phyloP scores from a whole-genome alignment of 2,329 filamentous ascomycete genomes.

The Penicillium sumatraense region DNA sequence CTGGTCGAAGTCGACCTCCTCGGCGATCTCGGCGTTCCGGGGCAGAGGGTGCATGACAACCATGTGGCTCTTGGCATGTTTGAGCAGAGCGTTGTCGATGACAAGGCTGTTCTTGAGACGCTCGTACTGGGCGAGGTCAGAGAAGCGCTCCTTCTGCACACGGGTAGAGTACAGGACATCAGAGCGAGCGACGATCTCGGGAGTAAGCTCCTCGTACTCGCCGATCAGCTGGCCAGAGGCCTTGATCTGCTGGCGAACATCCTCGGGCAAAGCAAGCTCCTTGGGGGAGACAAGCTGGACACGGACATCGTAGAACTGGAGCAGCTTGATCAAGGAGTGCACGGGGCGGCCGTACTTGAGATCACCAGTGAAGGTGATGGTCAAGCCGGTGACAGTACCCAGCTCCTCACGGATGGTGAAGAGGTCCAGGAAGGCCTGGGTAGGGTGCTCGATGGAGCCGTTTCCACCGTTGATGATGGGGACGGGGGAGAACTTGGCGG shows the following conservation, averaged over 20 bases:
- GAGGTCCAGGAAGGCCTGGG: slow-evolving; percentile 94
- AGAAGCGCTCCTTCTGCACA: slow-evolving; percentile 94
- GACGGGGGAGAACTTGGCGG: slow-evolving; percentile 83
- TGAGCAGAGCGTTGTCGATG: slow-evolving; percentile 87
- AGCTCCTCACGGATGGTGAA: slow-evolving; percentile 98
- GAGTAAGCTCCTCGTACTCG: slow-evolving; percentile 78
- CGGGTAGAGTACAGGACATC: slow-evolving; percentile 97
- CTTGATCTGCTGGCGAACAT: slow-evolving; percentile 73
- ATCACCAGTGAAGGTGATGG: slow-evolving; percentile 94
- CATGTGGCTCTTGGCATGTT: slow-evolving; percentile 90
- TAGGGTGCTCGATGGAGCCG: slow-evolving; percentile 93
- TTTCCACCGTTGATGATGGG: slow-evolving; percentile 98
- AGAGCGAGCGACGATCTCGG: slow-evolving; percentile 81
- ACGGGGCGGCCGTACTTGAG: slow-evolving; percentile 92
- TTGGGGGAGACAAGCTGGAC: slow-evolving; percentile 89
- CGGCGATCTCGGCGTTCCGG: slow-evolving; percentile 87
- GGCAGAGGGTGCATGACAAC: slow-evolving; percentile 95
- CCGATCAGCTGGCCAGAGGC: slow-evolving; percentile 74
- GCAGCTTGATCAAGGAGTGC: slow-evolving; percentile 90
- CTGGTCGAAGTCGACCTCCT: slow-evolving; percentile 97
- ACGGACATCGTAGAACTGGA: slow-evolving; percentile 92
- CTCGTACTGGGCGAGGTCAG: slow-evolving; percentile 80
- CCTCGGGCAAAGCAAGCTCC: slow-evolving; percentile 74
- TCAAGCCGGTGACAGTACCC: slow-evolving; percentile 91
- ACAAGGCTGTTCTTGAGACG: slow-evolving; percentile 84